Base-by-base conservation (phyloP, 2,329 filamentous ascomycete species). In the Amauroascus verrucosus region DNA sequence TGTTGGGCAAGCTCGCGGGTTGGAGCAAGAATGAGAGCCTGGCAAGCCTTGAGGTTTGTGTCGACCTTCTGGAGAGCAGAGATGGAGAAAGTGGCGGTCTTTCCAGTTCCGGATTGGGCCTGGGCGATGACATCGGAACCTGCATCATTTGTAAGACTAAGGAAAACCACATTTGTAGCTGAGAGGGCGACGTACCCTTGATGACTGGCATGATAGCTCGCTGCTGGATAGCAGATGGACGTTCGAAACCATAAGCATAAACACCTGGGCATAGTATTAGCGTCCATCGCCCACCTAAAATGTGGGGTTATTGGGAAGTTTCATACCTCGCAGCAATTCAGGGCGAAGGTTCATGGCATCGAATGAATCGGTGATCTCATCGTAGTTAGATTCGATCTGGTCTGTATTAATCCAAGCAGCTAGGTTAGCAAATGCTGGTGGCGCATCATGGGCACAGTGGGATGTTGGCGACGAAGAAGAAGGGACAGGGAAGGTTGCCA, bases 321-420 rank as follows among this genome's bases (percentile, higher is more conserved):
- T 78, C 79, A 75, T 79, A 84, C 82, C 93, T 77, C 93, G 89
- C 72, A 98, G 88, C 70, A 98, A 86, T 81, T 98, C 93, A 62
- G 88, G 72, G 83, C 94, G 95, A 70, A 98, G 83, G 77, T 84
- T 85, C 93, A 98, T 98, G 67, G 90, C 82, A 77, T 98, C 93
- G 78, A 98, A 98, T 59, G 89, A 95, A 78, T 98, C 94, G 76
- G 93, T 91, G 69, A 91, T 90, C 83, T 97, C 90, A 82, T 98
- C 93, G 80, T 97, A 98, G 88, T 98, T 98, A 72, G 90, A 95
- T 83, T 98, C 94, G 82, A 98, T 98, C 80, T 95, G 89, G 77
- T 85, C 91, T 95, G 73, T 67, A 71, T 16, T 44, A 16, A 9
- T 20, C 33, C 52, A n/a, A 30, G 20, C 13, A 43, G 38, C n/a